Evolutionary conservation across 306 rosid species (phyloP).

Genomic region (Trifolium subterraneum): DNA sequence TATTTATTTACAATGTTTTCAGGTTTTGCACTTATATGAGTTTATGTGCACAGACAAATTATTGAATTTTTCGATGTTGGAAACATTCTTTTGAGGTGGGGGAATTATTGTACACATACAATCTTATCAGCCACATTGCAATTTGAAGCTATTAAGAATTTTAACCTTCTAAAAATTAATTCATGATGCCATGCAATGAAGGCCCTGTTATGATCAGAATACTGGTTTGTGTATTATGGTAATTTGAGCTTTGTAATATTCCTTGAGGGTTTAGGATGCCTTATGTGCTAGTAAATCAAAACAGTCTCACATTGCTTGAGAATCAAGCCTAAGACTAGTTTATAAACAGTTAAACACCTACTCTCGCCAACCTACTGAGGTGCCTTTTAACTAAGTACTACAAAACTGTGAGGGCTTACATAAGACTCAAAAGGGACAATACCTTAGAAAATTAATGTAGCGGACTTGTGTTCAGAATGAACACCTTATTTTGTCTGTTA

Average conservation of each 20-base stretch:
- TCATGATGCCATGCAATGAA: background rate
- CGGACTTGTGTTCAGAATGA: background rate
- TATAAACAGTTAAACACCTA: background rate
- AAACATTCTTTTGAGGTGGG: background rate
- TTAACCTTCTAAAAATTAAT: slow-evolving; percentile 21
- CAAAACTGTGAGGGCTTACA: too few species aligned
- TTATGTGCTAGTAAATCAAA: background rate
- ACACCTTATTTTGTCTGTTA: background rate
- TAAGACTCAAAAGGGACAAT: background rate
- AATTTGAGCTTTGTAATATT: slow-evolving; percentile 20
- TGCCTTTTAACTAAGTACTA: too few species aligned
- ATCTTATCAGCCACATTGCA: background rate
- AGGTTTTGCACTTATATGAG: background rate
- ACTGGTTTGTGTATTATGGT: slow-evolving; percentile 19
- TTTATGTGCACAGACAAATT: background rate
- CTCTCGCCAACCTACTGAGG: background rate
- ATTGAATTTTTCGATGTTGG: background rate
- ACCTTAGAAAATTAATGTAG: background rate
- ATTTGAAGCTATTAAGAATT: background rate
- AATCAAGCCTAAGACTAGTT: background rate
- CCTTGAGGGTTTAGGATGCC: slow-evolving; percentile 6
- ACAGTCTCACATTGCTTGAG: background rate
- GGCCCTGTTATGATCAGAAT: background rate
- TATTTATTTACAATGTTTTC: background rate
- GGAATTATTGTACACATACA: background rate